phyloP scores from a whole-genome alignment of 306 rosid genomes.

The Fagus sylvatica region DNA sequence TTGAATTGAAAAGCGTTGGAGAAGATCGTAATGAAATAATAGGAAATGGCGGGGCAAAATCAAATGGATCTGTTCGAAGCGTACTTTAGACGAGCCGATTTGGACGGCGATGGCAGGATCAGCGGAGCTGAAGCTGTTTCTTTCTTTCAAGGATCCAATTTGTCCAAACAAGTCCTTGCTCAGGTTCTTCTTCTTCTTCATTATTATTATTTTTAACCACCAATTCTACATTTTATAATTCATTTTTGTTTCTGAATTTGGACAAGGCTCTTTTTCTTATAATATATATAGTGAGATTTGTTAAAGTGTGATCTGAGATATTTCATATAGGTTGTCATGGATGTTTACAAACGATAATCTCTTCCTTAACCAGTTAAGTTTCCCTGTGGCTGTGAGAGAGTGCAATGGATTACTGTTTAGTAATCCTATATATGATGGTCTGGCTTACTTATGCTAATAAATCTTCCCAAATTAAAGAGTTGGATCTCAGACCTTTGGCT shows the following conservation, averaged over 20 bases:
- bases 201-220: not conserved
- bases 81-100: constrained; percentile 82
- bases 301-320: not conserved
- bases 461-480: not conserved
- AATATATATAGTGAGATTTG: not conserved
- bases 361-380: no score
- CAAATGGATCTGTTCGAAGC: constrained; percentile 79
- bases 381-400: no score
- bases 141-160: constrained; percentile 83
- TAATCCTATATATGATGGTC: not conserved
- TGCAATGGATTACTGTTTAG: no score
- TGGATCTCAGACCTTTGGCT: not conserved
- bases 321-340: not conserved
- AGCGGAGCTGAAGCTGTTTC: constrained; percentile 88
- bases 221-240: not conserved
- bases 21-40: not conserved
- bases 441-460: not conserved
- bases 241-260: not conserved
- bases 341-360: no score
- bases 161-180: constrained; percentile 82
- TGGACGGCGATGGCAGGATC: constrained; percentile 95
- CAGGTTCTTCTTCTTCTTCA: constrained; percentile 45
- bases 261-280: not conserved
- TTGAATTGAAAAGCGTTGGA: not conserved
- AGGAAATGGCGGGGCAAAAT: constrained; percentile 33